A percentile compares a stretch with the other conserved stretches of the same genome.
Evolutionary conservation across 2,329 filamentous ascomycete species (phyloP).

Genomic region (Fusarium sp.): DNA sequence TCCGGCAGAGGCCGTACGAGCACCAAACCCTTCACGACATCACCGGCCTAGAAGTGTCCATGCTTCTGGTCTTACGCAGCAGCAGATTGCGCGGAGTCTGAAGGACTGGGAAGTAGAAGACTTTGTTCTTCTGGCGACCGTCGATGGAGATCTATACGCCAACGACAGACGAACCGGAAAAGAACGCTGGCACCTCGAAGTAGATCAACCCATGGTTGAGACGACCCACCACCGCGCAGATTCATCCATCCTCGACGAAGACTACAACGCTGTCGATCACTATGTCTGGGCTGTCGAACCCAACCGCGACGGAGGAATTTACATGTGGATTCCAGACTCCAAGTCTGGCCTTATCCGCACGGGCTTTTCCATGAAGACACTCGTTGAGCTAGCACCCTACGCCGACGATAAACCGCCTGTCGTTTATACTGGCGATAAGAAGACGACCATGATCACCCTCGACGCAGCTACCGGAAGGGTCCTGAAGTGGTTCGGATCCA

Average conservation of each 20-base stretch:
- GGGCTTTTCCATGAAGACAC: slow-evolving; percentile 83
- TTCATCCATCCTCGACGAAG: slow-evolving; percentile 71
- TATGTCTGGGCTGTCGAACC: slow-evolving; percentile 98
- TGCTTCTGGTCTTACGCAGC: slow-evolving; percentile 80
- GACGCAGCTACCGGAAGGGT: slow-evolving; percentile 89
- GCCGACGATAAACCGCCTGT: slow-evolving; percentile 82
- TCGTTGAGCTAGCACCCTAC: slow-evolving; percentile 88
- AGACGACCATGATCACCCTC: slow-evolving; percentile 89
- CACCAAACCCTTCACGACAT: slow-evolving; percentile 82
- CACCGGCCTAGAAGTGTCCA: slow-evolving; percentile 69
- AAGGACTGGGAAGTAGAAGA: slow-evolving; percentile 99
- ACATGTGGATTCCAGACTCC: slow-evolving; percentile 82
- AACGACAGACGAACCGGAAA: slow-evolving; percentile 89
- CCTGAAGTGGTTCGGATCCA: slow-evolving; percentile 86
- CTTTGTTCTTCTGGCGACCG: slow-evolving; percentile 99
- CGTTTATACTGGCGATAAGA: slow-evolving; percentile 93
- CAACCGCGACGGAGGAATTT: slow-evolving; percentile 87
- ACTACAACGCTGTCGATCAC: slow-evolving; percentile 81
- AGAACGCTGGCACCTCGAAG: slow-evolving; percentile 87
- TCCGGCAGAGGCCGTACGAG: slow-evolving; percentile 97
- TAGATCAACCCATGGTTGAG: slow-evolving; percentile 90
- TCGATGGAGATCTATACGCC: slow-evolving; percentile 96
- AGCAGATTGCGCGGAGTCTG: slow-evolving; percentile 95
- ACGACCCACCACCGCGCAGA: slow-evolving; percentile 86
- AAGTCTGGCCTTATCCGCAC: slow-evolving; percentile 75